Percentiles rank a stretch among this genome's conserved stretches.
phyloP scores from a whole-genome alignment of 768 basidiomycete genomes.

The Suillus subalutaceus region DNA sequence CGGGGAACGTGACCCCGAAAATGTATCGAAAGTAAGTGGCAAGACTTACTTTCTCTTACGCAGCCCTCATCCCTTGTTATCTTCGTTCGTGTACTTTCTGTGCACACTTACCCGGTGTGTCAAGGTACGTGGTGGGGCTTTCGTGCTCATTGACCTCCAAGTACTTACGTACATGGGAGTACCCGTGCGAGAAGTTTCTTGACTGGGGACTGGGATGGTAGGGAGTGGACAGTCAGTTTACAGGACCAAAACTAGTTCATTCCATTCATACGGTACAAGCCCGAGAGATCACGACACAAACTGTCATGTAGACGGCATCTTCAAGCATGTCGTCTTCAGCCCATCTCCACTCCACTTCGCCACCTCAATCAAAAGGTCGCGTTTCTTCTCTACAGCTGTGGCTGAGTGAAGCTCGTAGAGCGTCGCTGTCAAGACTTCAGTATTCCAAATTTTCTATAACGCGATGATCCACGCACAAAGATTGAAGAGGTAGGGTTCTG shows the following conservation, averaged over 20 bases:
- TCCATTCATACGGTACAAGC: background rate
- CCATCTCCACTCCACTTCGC: slow-evolving; percentile 90
- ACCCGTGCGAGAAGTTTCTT: background rate
- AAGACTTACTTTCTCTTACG: no score
- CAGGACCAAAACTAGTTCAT: background rate
- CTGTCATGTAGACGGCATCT: slow-evolving; percentile 57
- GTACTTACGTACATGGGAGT: background rate
- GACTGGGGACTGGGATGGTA: background rate
- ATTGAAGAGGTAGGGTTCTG: slow-evolving; percentile 86
- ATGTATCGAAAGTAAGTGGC: no score
- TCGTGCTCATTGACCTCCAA: background rate
- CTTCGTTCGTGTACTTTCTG: no score
- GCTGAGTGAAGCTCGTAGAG: slow-evolving; percentile 81
- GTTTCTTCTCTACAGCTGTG: slow-evolving; percentile 75
- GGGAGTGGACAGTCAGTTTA: background rate
- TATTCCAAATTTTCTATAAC: background rate
- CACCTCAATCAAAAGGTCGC: slow-evolving; percentile 70
- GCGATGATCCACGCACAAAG: slow-evolving; percentile 56
- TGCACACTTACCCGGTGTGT: background rate
- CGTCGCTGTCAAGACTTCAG: slow-evolving; percentile 55
- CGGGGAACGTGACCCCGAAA: no score
- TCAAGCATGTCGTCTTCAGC: slow-evolving; percentile 72
- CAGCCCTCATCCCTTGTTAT: no score
- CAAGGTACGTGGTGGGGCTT: background rate
- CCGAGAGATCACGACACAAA: background rate